Evolutionary conservation across 805 yeast genomes (phyloP).

Genomic region (Ogataea degrootiae): DNA sequence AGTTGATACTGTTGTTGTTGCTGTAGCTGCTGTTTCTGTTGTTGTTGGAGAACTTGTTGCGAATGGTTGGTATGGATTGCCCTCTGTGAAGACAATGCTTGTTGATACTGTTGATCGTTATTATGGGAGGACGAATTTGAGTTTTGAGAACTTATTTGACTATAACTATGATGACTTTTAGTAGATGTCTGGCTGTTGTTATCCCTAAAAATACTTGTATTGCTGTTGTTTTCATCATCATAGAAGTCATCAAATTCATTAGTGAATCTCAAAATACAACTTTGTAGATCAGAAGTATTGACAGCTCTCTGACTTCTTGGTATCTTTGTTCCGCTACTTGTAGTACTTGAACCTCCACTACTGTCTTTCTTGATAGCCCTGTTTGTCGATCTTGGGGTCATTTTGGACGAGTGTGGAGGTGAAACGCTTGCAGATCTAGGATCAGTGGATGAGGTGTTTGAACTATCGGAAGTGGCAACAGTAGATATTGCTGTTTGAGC

Average conservation of each 20-base stretch:
- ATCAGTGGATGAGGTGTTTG: neutral
- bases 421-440: slow-evolving; percentile 6
- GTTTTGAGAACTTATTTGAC: no score
- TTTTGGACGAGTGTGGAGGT: slow-evolving; percentile 7
- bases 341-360: slow-evolving; percentile 5
- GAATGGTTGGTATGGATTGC: neutral
- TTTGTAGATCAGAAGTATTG: slow-evolving; percentile 37
- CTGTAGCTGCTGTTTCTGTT: neutral
- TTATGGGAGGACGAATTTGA: neutral
- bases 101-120: neutral
- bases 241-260: slow-evolving; percentile 37
- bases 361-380: slow-evolving; percentile 3
- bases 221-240: slow-evolving; percentile 22
- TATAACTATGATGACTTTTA: slow-evolving; percentile 1
- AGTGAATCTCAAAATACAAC: slow-evolving; percentile 35
- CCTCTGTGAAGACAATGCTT: neutral
- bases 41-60: neutral
- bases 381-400: slow-evolving; percentile 12
- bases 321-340: slow-evolving; percentile 13
- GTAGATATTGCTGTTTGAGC: neutral
- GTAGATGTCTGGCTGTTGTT: slow-evolving; percentile 5
- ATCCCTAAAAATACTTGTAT: slow-evolving; percentile 27
- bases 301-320: slow-evolving; percentile 25
- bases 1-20: slow-evolving; percentile 1
- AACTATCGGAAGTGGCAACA: slow-evolving; percentile 1